Conservation (phyloP, 2,329 filamentous ascomycete genomes). For the Colletotrichum sp. region DNA sequence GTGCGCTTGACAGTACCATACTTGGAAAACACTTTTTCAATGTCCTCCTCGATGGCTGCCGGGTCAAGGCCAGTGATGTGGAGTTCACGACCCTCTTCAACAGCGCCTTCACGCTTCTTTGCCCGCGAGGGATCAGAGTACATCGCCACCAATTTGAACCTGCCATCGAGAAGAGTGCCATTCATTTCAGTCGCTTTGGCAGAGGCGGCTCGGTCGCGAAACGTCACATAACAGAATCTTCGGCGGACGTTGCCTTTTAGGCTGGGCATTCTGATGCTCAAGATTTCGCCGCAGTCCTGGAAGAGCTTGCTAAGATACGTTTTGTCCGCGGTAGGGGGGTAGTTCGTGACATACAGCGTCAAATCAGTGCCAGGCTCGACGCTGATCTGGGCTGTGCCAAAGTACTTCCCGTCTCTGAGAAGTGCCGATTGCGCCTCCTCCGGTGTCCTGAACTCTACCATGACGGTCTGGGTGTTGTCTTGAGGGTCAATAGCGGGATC, state of each 20-base stretch:
- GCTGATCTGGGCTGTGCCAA: constrained; percentile 74
- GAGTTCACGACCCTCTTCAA: constrained; percentile 87
- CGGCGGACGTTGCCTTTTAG: constrained; percentile 88
- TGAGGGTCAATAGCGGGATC: constrained; percentile 57
- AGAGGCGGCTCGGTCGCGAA: constrained; percentile 71
- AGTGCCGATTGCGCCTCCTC: constrained; percentile 85
- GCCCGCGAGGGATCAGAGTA: constrained; percentile 84
- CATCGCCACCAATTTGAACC: constrained; percentile 74
- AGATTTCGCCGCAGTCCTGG: constrained; percentile 77
- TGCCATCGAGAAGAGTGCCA: constrained; percentile 70
- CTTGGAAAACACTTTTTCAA: constrained; percentile 73
- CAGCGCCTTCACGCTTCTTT: constrained; percentile 78
- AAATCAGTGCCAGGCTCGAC: constrained; percentile 78
- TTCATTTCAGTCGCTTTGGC: constrained; percentile 75
- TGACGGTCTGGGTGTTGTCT: constrained; percentile 62
- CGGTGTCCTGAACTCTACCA: constrained; percentile 83
- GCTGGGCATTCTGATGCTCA: constrained; percentile 88
- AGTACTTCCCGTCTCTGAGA: constrained; percentile 79
- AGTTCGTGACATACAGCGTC: constrained; percentile 91
- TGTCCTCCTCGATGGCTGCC: constrained; percentile 67
- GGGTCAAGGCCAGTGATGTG: constrained; percentile 75
- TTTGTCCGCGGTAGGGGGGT: constrained; percentile 78
- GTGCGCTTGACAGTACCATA: constrained; percentile 78
- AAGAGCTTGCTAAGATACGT: constrained; percentile 72
- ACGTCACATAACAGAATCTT: constrained; percentile 96